A percentile compares a stretch with the other conserved stretches of the same genome.
Conservation (phyloP, 2,329 filamentous ascomycete genomes). For the Aspergillus viridinutans region DNA sequence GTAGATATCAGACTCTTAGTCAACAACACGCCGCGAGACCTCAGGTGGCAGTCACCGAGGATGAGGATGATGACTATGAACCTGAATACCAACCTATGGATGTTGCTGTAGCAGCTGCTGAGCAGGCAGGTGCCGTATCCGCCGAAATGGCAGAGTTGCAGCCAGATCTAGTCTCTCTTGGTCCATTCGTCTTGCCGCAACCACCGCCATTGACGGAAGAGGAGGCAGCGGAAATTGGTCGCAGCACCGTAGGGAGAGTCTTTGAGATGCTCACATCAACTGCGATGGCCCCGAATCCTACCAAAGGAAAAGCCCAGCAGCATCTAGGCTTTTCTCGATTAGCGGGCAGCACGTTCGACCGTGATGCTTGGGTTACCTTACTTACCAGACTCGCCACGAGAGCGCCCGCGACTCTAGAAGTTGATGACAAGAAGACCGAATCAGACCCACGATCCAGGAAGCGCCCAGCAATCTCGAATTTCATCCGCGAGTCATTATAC, state of each 20-base stretch:
- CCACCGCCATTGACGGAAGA: slow-evolving; percentile 69
- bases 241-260: slow-evolving; percentile 69
- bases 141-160: slow-evolving; percentile 71
- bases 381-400: slow-evolving; percentile 81
- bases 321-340: slow-evolving; percentile 74
- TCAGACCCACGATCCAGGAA: slow-evolving; percentile 18
- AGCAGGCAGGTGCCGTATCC: slow-evolving; percentile 63
- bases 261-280: slow-evolving; percentile 72
- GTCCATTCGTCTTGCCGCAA: slow-evolving; percentile 73
- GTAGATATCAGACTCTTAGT: slow-evolving; percentile 34
- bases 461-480: slow-evolving; percentile 48
- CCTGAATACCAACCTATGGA: slow-evolving; percentile 77
- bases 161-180: slow-evolving; percentile 57
- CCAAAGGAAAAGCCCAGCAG: slow-evolving; percentile 48
- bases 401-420: slow-evolving; percentile 65
- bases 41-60: slow-evolving; percentile 33
- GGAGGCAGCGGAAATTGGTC: slow-evolving; percentile 68
- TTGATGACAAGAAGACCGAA: slow-evolving; percentile 32
- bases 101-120: slow-evolving; percentile 22
- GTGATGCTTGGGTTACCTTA: slow-evolving; percentile 87
- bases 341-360: slow-evolving; percentile 76
- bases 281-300: slow-evolving; percentile 59
- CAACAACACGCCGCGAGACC: slow-evolving; percentile 34
- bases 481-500: slow-evolving; percentile 76
- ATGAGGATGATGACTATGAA: slow-evolving; percentile 90